Evolutionary conservation across 1,139 yeast species (phyloP).

Genomic region (Hemisphaericaspora subhashii): DNA sequence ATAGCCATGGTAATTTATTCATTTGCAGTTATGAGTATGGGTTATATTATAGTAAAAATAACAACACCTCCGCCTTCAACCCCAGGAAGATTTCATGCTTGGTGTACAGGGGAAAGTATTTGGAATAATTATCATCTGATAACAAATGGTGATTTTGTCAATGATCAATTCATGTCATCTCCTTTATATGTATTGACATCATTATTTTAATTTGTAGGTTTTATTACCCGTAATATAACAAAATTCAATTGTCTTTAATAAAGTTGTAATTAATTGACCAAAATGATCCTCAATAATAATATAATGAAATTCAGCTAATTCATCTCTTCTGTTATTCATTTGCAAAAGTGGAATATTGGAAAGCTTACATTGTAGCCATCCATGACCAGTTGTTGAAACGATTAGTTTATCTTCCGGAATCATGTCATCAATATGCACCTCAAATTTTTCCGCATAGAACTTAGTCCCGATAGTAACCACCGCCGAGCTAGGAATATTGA

Average conservation of each 20-base stretch:
- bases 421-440: conserved; percentile 15
- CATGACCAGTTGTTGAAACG: conserved; percentile 32
- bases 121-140: conserved; percentile 22
- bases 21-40: conserved; percentile 56
- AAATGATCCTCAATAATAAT: conserved; percentile 17
- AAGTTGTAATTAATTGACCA: conserved; percentile 12
- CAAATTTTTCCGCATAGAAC: conserved; percentile 30
- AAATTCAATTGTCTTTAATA: conserved; percentile 25
- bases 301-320: conserved; percentile 33
- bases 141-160: conserved; percentile 7
- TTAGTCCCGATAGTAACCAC: conserved; percentile 26
- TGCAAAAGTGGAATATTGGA: conserved; percentile 41
- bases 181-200: conserved; percentile 3
- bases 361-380: conserved; percentile 40
- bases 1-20: conserved; percentile 52
- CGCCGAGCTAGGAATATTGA: conserved; percentile 14
- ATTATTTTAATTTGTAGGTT: conserved; percentile 12
- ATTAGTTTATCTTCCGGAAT: conserved; percentile 17
- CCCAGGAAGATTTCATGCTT: conserved; percentile 23
- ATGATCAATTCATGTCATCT: conserved; percentile 1
- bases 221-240: conserved; percentile 28
- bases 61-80: conserved; percentile 51
- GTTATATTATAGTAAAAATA: conserved; percentile 54
- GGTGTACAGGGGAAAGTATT: conserved; percentile 35
- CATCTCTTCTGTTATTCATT: conserved; percentile 35